Percentiles rank a stretch among this genome's conserved stretches.
These are phyloP conservation scores for Colletotrichum limetticola DNA, from an alignment of 2,329 filamentous ascomycete species.

Conservation along the genomic window DNA sequence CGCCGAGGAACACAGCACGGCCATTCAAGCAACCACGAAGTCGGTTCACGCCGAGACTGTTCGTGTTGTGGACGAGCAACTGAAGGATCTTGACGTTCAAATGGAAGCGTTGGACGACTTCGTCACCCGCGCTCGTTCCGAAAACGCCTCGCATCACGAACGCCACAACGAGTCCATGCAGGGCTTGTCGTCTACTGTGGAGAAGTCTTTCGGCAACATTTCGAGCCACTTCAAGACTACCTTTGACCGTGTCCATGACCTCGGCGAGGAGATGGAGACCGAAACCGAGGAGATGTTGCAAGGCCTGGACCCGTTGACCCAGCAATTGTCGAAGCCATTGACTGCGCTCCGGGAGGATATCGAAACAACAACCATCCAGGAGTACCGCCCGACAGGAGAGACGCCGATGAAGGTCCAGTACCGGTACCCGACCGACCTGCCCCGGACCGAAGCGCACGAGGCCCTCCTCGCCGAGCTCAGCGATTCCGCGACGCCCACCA, in stretches of 20 bases:
- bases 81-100: conserved; percentile 86
- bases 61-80: conserved; percentile 88
- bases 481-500: conserved; percentile 43
- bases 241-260: conserved; percentile 72
- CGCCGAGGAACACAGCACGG: conserved; percentile 83
- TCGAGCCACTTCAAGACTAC: conserved; percentile 76
- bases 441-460: conserved; percentile 71
- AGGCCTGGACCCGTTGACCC: conserved; percentile 69
- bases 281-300: conserved; percentile 69
- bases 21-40: conserved; percentile 84
- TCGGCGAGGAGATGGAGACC: conserved; percentile 75
- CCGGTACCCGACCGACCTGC: conserved; percentile 81
- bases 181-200: conserved; percentile 73
- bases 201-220: conserved; percentile 78
- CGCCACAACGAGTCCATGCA: conserved; percentile 75
- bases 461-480: conserved; percentile 55
- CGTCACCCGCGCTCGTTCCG: conserved; percentile 80
- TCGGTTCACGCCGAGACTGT: conserved; percentile 92
- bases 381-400: conserved; percentile 86
- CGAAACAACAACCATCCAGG: conserved; percentile 70
- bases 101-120: conserved; percentile 93
- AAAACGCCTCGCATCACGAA: conserved; percentile 83
- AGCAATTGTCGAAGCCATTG: conserved; percentile 75
- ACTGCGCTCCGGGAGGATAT: conserved; percentile 77
- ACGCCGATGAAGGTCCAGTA: conserved; percentile 88